Conservation (phyloP, 148 eudicot genomes). For the Vaccinium darrowii region DNA sequence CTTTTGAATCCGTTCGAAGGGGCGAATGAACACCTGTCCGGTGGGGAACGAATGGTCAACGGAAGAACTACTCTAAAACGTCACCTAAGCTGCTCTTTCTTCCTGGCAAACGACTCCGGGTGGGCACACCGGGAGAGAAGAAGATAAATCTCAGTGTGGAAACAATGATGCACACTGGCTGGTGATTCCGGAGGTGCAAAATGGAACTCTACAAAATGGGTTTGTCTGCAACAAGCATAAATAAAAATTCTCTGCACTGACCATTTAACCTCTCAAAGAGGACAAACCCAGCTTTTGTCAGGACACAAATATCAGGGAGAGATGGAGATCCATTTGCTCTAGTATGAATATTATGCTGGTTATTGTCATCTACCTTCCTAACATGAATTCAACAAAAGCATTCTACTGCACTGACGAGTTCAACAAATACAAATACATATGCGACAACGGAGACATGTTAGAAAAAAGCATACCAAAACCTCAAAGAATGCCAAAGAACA, state of each 20-base stretch:
- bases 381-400: background rate
- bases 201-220: background rate
- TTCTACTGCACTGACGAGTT: background rate
- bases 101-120: too few species aligned
- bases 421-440: background rate
- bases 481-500: constrained; percentile 20
- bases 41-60: too few species aligned
- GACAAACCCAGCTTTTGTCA: background rate
- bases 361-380: too few species aligned
- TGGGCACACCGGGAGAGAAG: background rate
- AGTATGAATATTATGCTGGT: background rate
- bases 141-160: background rate
- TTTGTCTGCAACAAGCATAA: background rate
- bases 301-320: background rate
- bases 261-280: background rate
- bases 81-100: too few species aligned
- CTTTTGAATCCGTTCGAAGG: too few species aligned
- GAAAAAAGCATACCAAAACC: constrained; percentile 38
- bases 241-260: background rate
- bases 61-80: too few species aligned
- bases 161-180: background rate
- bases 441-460: background rate
- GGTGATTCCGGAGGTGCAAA: background rate
- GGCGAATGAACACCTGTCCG: too few species aligned
- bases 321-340: background rate